Percentiles rank a stretch among this genome's conserved stretches.
Evolutionary conservation across 257 asterid species (phyloP).

Genomic region (Nicotiana knightiana): DNA sequence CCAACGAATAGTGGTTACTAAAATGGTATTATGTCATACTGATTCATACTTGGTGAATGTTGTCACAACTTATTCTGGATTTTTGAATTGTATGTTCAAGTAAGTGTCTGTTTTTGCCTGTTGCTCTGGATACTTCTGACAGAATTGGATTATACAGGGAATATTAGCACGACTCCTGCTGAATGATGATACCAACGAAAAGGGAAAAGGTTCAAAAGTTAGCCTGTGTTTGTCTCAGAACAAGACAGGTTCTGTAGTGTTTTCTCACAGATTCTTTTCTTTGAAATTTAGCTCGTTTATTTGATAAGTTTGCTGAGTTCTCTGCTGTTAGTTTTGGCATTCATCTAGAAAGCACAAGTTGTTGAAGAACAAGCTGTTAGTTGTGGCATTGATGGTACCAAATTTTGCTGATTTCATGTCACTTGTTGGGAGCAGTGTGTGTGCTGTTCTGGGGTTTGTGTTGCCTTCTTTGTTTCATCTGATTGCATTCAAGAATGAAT

Average conservation of each 20-base stretch:
- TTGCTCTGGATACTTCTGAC: not conserved
- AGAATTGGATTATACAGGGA: not conserved
- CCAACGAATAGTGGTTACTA: not conserved
- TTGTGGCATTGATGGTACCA: slow-evolving; percentile 15
- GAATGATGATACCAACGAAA: not conserved
- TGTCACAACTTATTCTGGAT: not conserved
- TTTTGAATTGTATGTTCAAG: not conserved
- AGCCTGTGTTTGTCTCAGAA: not conserved
- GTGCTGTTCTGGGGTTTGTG: slow-evolving; percentile 14
- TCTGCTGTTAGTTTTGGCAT: not conserved
- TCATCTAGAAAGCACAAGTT: no score
- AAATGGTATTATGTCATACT: not conserved
- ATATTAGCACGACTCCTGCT: not conserved
- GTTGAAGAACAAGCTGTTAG: no score
- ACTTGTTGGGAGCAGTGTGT: not conserved
- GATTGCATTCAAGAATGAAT: slow-evolving; percentile 11
- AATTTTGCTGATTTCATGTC: slow-evolving; percentile 19
- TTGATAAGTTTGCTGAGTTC: not conserved
- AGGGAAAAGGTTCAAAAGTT: not conserved
- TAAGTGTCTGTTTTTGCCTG: not conserved
- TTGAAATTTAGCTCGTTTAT: not conserved
- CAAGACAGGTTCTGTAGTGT: not conserved
- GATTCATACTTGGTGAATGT: not conserved
- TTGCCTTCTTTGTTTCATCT: slow-evolving; percentile 19
- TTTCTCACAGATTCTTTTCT: not conserved